phyloP scores from a whole-genome alignment of 31 red algal genomes.

The Bonnemaisonia californica region DNA sequence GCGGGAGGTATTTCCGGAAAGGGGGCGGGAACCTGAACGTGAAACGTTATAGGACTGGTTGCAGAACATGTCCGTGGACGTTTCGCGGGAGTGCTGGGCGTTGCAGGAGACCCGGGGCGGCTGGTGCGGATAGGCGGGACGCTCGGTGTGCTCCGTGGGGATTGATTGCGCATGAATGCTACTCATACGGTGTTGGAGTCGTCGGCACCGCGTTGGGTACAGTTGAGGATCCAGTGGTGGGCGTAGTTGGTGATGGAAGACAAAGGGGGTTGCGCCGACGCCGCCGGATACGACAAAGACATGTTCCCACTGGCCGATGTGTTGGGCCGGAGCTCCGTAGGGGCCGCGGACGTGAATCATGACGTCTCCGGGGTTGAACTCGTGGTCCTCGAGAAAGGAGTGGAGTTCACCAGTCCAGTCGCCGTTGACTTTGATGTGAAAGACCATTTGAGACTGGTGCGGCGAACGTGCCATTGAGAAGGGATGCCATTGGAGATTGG shows the following conservation, averaged over 20 bases:
- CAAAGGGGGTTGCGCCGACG: slow-evolving; percentile 81
- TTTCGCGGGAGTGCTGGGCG: slow-evolving; percentile 5
- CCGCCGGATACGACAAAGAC: slow-evolving; percentile 78
- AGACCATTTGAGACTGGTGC: slow-evolving; percentile 72
- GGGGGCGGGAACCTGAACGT: too few relatives aligned
- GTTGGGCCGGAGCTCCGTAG: slow-evolving; percentile 77
- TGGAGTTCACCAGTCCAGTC: slow-evolving; percentile 77
- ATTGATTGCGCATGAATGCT: slow-evolving; percentile 64
- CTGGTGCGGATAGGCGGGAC: slow-evolving; percentile 42
- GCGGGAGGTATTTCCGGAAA: too few relatives aligned
- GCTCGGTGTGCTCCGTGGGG: slow-evolving; percentile 41
- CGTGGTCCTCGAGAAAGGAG: slow-evolving; percentile 36
- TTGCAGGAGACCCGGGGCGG: not conserved
- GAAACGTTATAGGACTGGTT: too few relatives aligned
- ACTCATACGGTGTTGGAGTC: slow-evolving; percentile 54
- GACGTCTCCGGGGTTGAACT: slow-evolving; percentile 38
- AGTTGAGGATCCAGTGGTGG: slow-evolving; percentile 71
- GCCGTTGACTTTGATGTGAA: slow-evolving; percentile 80
- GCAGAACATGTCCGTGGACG: slow-evolving; percentile 34
- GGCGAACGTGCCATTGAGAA: slow-evolving; percentile 86
- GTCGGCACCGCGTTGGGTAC: slow-evolving; percentile 57
- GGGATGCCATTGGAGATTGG: slow-evolving; percentile 79
- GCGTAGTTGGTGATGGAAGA: slow-evolving; percentile 65
- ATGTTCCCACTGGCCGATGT: slow-evolving; percentile 73
- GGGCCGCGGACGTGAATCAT: slow-evolving; percentile 79